phyloP scores from a whole-genome alignment of 768 basidiomycete species.

The Coprinellus micaceus region DNA sequence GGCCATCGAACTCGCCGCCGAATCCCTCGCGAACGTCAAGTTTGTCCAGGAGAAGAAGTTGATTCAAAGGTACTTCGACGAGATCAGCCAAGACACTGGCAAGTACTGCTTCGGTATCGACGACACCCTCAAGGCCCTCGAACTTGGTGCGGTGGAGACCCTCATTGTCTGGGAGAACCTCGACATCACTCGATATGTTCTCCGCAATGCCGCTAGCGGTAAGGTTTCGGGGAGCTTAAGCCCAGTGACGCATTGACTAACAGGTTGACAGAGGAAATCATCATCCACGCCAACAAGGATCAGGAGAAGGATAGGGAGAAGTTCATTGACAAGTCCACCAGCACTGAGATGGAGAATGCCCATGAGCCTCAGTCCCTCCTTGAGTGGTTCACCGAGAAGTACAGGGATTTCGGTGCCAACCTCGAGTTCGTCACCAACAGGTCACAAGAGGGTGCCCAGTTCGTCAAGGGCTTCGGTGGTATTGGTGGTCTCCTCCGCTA shows the following conservation, averaged over 20 bases:
- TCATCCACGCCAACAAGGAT: constrained; percentile 75
- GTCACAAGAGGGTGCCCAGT: constrained; percentile 96
- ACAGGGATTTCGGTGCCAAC: constrained; percentile 94
- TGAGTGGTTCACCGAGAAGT: constrained; percentile 99
- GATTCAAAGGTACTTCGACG: constrained; percentile 98
- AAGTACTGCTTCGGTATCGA: constrained; percentile 98
- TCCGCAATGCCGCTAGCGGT: constrained; percentile 93
- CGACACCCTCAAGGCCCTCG: constrained; percentile 93
- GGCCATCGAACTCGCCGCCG: constrained; percentile 96
- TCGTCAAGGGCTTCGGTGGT: constrained; percentile 97
- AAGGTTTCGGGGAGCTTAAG: constrained; percentile 12
- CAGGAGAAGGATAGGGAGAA: constrained; percentile 92
- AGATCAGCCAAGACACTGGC: constrained; percentile 95
- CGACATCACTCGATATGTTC: constrained; percentile 81
- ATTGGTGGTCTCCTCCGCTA: constrained; percentile 94
- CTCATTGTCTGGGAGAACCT: constrained; percentile 98
- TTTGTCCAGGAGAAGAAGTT: constrained; percentile 99
- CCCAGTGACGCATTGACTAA: neutral
- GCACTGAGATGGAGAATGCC: constrained; percentile 90
- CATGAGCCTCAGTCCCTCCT: constrained; percentile 81
- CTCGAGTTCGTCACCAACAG: constrained; percentile 96
- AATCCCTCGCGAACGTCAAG: constrained; percentile 96
- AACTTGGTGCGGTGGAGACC: constrained; percentile 95
- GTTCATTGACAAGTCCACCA: constrained; percentile 93
- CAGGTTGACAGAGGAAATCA: constrained; percentile 62